Conservation (phyloP, 78 protist genomes). For the Anaeramoeba flamelloides region DNA sequence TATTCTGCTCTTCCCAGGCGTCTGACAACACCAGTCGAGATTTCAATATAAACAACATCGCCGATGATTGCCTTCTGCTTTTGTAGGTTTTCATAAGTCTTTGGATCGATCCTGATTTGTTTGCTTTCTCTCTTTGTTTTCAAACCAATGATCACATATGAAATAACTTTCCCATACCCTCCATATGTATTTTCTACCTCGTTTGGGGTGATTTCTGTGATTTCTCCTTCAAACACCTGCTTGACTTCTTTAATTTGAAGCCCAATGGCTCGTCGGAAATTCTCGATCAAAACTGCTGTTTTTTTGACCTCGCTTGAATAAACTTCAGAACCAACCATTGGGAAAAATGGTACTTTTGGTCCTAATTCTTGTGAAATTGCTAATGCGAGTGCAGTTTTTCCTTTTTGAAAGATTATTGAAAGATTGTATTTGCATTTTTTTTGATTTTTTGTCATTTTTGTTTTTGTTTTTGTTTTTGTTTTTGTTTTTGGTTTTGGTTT, state of each 20-base stretch:
- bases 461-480: too few relatives aligned
- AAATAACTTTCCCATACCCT: conserved; percentile 85
- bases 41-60: conserved; percentile 96
- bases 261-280: conserved; percentile 95
- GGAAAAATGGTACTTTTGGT: conserved; percentile 94
- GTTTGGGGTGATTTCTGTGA: conserved; percentile 86
- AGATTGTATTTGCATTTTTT: too few relatives aligned
- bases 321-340: conserved; percentile 95
- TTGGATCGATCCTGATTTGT: conserved; percentile 85
- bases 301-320: conserved; percentile 81
- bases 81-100: conserved; percentile 85
- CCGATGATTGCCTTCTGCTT: conserved; percentile 88
- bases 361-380: conserved; percentile 94
- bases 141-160: conserved; percentile 61
- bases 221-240: conserved; percentile 99
- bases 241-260: conserved; percentile 92
- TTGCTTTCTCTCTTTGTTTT: conserved; percentile 57
- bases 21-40: conserved; percentile 84
- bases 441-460: too few relatives aligned
- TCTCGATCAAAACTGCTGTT: conserved; percentile 93
- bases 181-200: conserved; percentile 83
- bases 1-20: conserved; percentile 8
- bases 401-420: conserved; percentile 22
- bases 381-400: conserved; percentile 92
- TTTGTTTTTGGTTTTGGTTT: too few relatives aligned